These are phyloP conservation scores for Microbotryomycetes sp. DNA, from an alignment of 1,284 basidiomycete genomes.

Conservation along the genomic window DNA sequence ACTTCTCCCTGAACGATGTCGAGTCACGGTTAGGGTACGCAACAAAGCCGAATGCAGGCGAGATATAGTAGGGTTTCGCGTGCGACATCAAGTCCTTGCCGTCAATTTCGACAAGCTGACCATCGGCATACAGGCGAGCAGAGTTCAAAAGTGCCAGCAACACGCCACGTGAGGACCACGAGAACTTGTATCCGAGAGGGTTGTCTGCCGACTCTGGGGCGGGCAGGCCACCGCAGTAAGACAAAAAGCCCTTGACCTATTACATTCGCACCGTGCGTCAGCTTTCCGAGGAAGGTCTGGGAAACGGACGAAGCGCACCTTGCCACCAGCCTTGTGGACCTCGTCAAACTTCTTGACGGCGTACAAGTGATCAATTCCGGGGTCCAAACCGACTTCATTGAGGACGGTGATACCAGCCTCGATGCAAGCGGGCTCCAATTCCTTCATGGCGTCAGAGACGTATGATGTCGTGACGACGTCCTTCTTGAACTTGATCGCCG, in stretches of 20 bases:
- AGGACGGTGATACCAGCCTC: conserved; percentile 88
- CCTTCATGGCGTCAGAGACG: conserved; percentile 80
- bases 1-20: conserved; percentile 69
- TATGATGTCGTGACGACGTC: conserved; percentile 97
- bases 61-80: conserved; percentile 91
- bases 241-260: conserved; percentile 85
- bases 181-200: conserved; percentile 97
- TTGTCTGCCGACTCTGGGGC: conserved; percentile 83
- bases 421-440: conserved; percentile 73
- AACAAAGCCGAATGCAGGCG: conserved; percentile 74
- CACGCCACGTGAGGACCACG: conserved; percentile 95
- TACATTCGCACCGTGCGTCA: background rate
- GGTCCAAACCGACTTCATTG: conserved; percentile 98
- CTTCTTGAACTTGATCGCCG: conserved; percentile 89
- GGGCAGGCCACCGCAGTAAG: conserved; percentile 94
- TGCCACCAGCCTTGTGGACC: conserved; percentile 88
- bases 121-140: conserved; percentile 69
- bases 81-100: conserved; percentile 68
- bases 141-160: conserved; percentile 90
- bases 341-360: conserved; percentile 95
- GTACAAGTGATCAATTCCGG: conserved; percentile 90
- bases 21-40: conserved; percentile 98
- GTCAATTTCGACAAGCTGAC: conserved; percentile 57
- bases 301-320: conserved; percentile 48
- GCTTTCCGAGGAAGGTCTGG: background rate